These are phyloP conservation scores for Schizophyllum amplum DNA, from an alignment of 1,284 basidiomycete genomes.

Conservation along the genomic window DNA sequence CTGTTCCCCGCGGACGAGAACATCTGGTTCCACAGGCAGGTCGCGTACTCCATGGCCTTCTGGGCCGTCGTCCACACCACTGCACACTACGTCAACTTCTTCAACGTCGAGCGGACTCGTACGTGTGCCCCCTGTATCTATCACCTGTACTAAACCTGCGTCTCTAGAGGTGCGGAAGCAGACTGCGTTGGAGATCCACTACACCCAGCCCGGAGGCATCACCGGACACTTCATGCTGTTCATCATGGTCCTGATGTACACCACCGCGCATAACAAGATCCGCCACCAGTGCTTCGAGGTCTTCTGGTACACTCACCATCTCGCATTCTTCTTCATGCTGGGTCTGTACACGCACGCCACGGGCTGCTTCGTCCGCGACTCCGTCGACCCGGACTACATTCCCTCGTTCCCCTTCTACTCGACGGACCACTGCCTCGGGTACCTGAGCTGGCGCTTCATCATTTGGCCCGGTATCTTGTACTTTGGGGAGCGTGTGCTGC, in stretches of 20 bases:
- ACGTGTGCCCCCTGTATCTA: conserved; percentile 21
- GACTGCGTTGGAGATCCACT: conserved; percentile 75
- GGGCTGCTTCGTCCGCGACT: conserved; percentile 88
- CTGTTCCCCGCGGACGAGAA: conserved; percentile 85
- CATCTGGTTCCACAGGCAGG: conserved; percentile 88
- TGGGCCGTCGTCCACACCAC: conserved; percentile 84
- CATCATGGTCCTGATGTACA: conserved; percentile 82
- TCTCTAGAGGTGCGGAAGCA: conserved; percentile 73
- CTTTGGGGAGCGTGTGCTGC: conserved; percentile 74
- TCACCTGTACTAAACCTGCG: conserved; percentile 4
- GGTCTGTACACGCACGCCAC: conserved; percentile 83
- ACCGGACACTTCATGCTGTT: conserved; percentile 88
- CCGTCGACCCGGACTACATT: conserved; percentile 57
- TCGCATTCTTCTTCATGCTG: conserved; percentile 89
- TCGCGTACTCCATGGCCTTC: conserved; percentile 85
- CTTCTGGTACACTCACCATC: conserved; percentile 91
- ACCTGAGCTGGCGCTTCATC: conserved; percentile 78
- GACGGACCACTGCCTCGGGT: conserved; percentile 76
- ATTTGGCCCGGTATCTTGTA: conserved; percentile 86
- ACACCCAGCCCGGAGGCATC: conserved; percentile 77
- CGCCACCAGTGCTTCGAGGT: conserved; percentile 83
- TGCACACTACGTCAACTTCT: conserved; percentile 87
- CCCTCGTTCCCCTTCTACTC: conserved; percentile 75
- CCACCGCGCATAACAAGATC: conserved; percentile 77
- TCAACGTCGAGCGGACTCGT: conserved; percentile 79